Evolutionary conservation across 768 basidiomycete genomes (phyloP).

Genomic region (Ramaria sp.): DNA sequence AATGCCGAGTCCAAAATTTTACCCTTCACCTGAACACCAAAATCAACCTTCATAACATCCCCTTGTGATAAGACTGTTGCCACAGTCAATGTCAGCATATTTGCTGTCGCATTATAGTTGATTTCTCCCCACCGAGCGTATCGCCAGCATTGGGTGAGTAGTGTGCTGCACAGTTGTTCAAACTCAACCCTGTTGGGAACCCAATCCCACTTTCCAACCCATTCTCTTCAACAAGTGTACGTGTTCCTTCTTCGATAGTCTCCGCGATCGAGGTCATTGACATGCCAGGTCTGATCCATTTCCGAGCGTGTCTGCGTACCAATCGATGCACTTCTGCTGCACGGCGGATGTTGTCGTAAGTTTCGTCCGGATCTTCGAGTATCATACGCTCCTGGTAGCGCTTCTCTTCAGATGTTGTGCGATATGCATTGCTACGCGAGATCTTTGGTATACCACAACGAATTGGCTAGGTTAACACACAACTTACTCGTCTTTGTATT

Average conservation of each 20-base stretch:
- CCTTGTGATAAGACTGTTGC: slow-evolving; percentile 61
- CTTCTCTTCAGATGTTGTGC: slow-evolving; percentile 86
- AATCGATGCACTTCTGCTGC: slow-evolving; percentile 95
- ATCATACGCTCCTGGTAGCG: slow-evolving; percentile 69
- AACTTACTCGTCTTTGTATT: slow-evolving; percentile 89
- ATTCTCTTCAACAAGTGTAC: slow-evolving; percentile 86
- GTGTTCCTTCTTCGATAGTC: slow-evolving; percentile 83
- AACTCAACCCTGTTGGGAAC: slow-evolving; percentile 90
- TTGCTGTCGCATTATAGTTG: slow-evolving; percentile 16
- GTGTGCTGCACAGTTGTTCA: slow-evolving; percentile 94
- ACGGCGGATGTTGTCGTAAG: slow-evolving; percentile 82
- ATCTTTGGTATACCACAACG: neutral
- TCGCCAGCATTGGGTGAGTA: slow-evolving; percentile 94
- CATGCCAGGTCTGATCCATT: slow-evolving; percentile 86
- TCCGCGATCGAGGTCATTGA: slow-evolving; percentile 90
- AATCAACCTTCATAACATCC: slow-evolving; percentile 93
- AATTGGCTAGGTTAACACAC: neutral
- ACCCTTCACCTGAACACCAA: slow-evolving; percentile 97
- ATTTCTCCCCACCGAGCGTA: slow-evolving; percentile 44
- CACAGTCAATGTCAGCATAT: neutral
- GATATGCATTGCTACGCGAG: slow-evolving; percentile 65
- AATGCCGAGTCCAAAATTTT: slow-evolving; percentile 94
- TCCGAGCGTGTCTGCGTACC: slow-evolving; percentile 74
- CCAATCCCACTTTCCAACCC: slow-evolving; percentile 82
- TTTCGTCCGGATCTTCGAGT: slow-evolving; percentile 71